Conservation (phyloP, 2,329 filamentous ascomycete species). For the Colletotrichum musicola region DNA sequence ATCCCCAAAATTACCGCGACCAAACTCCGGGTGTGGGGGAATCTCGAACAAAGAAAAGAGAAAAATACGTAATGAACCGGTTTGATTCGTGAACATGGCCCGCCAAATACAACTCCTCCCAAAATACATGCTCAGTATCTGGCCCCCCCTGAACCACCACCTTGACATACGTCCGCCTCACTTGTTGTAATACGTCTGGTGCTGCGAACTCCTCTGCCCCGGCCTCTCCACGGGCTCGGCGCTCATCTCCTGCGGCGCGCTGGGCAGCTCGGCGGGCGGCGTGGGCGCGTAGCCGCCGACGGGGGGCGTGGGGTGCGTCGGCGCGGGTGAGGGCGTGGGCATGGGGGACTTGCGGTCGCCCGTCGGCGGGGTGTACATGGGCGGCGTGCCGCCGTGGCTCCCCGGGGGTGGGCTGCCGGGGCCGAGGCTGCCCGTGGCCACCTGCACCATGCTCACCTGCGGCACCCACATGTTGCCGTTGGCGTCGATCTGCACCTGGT, state of each 20-base stretch:
- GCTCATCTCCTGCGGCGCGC: conserved; percentile 34
- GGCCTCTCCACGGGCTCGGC: conserved; percentile 13
- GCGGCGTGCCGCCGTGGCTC: conserved; percentile 9
- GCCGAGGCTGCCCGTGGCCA: conserved; percentile 29
- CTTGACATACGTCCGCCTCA: background rate
- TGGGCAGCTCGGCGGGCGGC: conserved; percentile 12
- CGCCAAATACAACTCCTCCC: background rate
- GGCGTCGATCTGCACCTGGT: conserved; percentile 47
- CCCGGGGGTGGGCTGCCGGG: background rate
- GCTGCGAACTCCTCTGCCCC: background rate
- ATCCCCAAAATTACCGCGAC: background rate
- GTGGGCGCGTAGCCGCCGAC: background rate
- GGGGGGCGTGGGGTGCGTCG: background rate
- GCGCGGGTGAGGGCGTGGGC: background rate
- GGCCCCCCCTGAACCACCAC: background rate
- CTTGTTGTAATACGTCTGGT: conserved; percentile 38
- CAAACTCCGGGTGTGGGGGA: conserved; percentile 8
- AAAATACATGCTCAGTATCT: background rate
- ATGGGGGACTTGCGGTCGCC: conserved; percentile 20
- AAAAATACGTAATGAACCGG: background rate
- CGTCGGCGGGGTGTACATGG: conserved; percentile 33
- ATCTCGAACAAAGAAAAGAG: background rate
- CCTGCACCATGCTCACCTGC: conserved; percentile 49
- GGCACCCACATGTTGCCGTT: conserved; percentile 50
- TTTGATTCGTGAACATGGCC: background rate